These are phyloP conservation scores for Heteromeles arbutifolia DNA, from an alignment of 306 rosid genomes.

Conservation along the genomic window DNA sequence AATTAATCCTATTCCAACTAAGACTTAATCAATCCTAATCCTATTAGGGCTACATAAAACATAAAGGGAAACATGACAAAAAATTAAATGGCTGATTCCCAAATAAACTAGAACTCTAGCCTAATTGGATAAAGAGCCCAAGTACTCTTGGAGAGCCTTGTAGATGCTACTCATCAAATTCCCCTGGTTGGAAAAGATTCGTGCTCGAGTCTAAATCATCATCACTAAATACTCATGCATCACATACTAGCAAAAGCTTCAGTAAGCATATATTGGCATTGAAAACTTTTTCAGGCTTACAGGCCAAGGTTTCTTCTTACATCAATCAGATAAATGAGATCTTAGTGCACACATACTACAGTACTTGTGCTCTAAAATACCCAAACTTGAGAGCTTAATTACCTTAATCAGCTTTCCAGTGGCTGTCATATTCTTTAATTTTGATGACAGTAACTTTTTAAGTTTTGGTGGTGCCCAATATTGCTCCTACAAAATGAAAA, in stretches of 20 bases:
- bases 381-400: slow-evolving; percentile 17
- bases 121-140: neutral
- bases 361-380: neutral
- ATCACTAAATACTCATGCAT: neutral
- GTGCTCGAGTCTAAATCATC: neutral
- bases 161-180: too few species aligned
- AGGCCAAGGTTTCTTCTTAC: neutral
- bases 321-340: slow-evolving; percentile 9
- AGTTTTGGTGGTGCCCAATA: slow-evolving; percentile 74
- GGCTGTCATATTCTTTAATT: slow-evolving; percentile 75
- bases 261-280: neutral
- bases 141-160: neutral
- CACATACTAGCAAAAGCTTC: slow-evolving; percentile 6
- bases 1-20: too few species aligned
- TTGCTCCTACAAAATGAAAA: slow-evolving; percentile 50
- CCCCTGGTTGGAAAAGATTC: neutral
- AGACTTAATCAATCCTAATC: neutral
- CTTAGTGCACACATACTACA: slow-evolving; percentile 13
- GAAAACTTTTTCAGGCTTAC: neutral
- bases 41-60: neutral
- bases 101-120: neutral
- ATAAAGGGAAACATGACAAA: neutral
- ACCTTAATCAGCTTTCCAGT: slow-evolving; percentile 81
- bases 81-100: neutral
- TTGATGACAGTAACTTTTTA: slow-evolving; percentile 57